Conservation (phyloP, 2,329 filamentous ascomycete species). For the Colletotrichum falcatum region DNA sequence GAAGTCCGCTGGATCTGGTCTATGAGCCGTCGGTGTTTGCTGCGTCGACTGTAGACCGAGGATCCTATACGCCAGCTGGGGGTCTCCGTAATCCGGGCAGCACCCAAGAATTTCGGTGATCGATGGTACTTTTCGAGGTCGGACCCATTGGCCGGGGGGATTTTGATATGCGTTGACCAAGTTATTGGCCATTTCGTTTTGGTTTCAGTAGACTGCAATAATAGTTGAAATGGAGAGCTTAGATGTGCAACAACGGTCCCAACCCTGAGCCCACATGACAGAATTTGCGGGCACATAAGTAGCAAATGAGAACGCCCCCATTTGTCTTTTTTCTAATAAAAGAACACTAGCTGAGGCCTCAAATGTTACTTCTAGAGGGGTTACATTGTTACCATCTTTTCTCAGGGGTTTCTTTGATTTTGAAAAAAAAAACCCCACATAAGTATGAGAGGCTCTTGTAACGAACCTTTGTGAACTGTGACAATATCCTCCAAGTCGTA, state of each 20-base stretch:
- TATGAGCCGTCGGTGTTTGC: not conserved
- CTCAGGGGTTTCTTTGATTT: not conserved
- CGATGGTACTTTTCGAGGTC: not conserved
- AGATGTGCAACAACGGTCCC: not conserved
- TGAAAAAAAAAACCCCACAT: not conserved
- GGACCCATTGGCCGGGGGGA: not conserved
- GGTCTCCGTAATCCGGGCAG: not conserved
- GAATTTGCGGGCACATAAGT: not conserved
- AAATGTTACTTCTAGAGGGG: not conserved
- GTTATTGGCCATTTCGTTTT: not conserved
- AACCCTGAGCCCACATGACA: not conserved
- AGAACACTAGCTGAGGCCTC: not conserved
- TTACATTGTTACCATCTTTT: not conserved
- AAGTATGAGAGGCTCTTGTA: not conserved
- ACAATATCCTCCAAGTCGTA: too few relatives aligned
- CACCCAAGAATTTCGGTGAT: not conserved
- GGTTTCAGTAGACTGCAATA: not conserved
- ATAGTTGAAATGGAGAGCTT: not conserved
- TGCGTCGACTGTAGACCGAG: not conserved
- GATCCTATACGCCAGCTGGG: not conserved
- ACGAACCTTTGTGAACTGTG: not conserved
- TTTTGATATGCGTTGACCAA: not conserved
- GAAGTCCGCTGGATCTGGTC: slow-evolving; percentile 5
- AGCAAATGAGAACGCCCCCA: too few relatives aligned
- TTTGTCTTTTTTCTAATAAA: not conserved